Evolutionary conservation across 106 monocot genomes (phyloP), one percentile per base, ranked within the genome.

Genomic region (Acorus gramineus): DNA sequence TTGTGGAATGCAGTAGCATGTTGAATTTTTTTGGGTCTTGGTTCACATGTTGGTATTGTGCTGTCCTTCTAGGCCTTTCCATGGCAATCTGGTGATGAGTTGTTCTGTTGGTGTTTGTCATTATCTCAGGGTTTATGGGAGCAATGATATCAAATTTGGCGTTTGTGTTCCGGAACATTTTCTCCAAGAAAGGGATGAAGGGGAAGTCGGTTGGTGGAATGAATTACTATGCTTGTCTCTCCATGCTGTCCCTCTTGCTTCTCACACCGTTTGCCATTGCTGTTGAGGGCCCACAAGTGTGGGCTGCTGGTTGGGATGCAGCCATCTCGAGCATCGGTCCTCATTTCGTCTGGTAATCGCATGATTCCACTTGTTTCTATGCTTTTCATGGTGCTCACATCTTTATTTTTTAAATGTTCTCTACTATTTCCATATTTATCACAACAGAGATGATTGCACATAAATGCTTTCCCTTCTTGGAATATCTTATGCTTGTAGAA

Each of bases 91-190:
- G 28, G 28, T 28, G 28, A 28, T 28, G 28, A 28, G 28, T 28
- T 28, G 28, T 28, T 28, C 28, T 28, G 28, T 28, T 28, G 28
- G 28, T 68, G 7, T 63, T 63, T 59, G 46, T 69, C 43, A 42
- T 49, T 5, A 5, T 51, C 74, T 71, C 79, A 92, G 92, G 92
- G 65, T 93, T 93, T 50, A 88, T 88, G 87, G 93, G 85, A 46
- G 93, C 93, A 2, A 93, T 93, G 93, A 88, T 93, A 66, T 93
- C 93, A 48, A 93, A 93, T 64, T 53, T 93, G 46, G 93, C 93
- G 12, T 93, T 93, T 74, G 93, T 93, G 12, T 93, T 93, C 71
- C 69, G 93, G 44, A 93, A 88, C 47, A 93, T 93, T 44, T 93
- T 93, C 75, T 93, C 93, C 3, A 93, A 93, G 60, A 88, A 62